A percentile compares a stretch with the other conserved stretches of the same genome.
phyloP scores from a whole-genome alignment of 2,329 filamentous ascomycete species.

The Aspergillus terreus region DNA sequence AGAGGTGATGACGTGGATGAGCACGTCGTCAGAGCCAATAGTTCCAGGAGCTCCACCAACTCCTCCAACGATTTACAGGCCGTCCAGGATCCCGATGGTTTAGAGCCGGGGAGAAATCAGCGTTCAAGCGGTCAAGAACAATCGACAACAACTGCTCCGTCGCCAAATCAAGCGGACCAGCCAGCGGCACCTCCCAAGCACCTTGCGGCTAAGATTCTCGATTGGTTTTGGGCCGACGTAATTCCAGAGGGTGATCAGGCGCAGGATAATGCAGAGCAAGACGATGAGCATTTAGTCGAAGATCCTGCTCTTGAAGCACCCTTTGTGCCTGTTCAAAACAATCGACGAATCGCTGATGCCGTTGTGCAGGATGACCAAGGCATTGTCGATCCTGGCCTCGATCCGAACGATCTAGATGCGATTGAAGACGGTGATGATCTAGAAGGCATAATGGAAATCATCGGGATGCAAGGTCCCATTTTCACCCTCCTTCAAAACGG shows the following conservation, averaged over 20 bases:
- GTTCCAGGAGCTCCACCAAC: neutral
- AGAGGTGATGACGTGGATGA: neutral
- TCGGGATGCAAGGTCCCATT: constrained; percentile 92
- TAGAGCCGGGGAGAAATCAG: neutral
- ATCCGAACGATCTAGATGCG: constrained; percentile 58
- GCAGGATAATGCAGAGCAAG: constrained; percentile 43
- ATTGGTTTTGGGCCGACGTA: constrained; percentile 47
- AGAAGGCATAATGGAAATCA: constrained; percentile 90
- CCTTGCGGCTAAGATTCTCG: constrained; percentile 25
- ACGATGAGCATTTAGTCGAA: constrained; percentile 60
- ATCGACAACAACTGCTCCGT: neutral
- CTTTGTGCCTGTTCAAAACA: constrained; percentile 53
- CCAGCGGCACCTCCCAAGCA: constrained; percentile 15
- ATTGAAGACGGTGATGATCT: constrained; percentile 80
- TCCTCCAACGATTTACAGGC: neutral
- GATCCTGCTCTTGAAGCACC: constrained; percentile 59
- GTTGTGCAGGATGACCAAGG: constrained; percentile 19
- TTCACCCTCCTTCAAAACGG: constrained; percentile 89
- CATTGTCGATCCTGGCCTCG: constrained; percentile 55
- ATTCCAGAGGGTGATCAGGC: constrained; percentile 17
- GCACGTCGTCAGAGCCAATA: neutral
- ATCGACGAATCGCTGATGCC: constrained; percentile 36
- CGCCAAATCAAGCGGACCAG: constrained; percentile 6
- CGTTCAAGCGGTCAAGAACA: neutral
- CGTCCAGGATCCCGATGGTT: neutral